Evolutionary conservation across 345 rosid genomes (phyloP).

Genomic region (Melaleuca quinquenervia): DNA sequence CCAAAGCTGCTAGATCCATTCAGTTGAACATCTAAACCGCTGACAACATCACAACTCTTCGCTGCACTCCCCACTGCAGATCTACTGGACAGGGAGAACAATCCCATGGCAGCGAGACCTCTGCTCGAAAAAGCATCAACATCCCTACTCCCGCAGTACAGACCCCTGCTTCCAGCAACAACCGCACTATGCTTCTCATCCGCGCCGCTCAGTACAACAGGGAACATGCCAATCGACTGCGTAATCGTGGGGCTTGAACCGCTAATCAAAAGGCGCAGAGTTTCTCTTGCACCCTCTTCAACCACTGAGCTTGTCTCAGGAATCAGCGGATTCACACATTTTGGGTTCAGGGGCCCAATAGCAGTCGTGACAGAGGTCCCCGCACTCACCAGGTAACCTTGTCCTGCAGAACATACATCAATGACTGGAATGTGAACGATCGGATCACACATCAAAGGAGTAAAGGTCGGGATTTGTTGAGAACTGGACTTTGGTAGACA

Average conservation of each 20-base stretch:
- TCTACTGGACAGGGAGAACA: conserved; percentile 25
- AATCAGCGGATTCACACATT: conserved; percentile 43
- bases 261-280: conserved; percentile 66
- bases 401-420: conserved; percentile 91
- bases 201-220: conserved; percentile 20
- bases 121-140: conserved; percentile 22
- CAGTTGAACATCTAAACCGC: neutral
- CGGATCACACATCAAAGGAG: conserved; percentile 84
- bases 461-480: conserved; percentile 66
- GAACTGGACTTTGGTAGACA: conserved; percentile 6
- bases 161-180: conserved; percentile 52
- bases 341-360: conserved; percentile 50
- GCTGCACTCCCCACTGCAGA: neutral
- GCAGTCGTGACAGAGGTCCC: conserved; percentile 57
- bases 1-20: conserved; percentile 6
- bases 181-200: conserved; percentile 27
- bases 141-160: conserved; percentile 45
- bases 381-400: conserved; percentile 82
- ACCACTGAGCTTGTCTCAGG: conserved; percentile 49
- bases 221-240: conserved; percentile 27
- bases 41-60: neutral
- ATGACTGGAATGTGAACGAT: conserved; percentile 87
- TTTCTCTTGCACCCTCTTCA: conserved; percentile 92
- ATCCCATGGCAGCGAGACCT: conserved; percentile 28
- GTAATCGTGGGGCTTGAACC: conserved; percentile 24